Percentiles rank a stretch among this genome's conserved stretches.
These are phyloP conservation scores for Alternaria consortialis DNA, from an alignment of 2,329 filamentous ascomycete species.

Conservation along the genomic window DNA sequence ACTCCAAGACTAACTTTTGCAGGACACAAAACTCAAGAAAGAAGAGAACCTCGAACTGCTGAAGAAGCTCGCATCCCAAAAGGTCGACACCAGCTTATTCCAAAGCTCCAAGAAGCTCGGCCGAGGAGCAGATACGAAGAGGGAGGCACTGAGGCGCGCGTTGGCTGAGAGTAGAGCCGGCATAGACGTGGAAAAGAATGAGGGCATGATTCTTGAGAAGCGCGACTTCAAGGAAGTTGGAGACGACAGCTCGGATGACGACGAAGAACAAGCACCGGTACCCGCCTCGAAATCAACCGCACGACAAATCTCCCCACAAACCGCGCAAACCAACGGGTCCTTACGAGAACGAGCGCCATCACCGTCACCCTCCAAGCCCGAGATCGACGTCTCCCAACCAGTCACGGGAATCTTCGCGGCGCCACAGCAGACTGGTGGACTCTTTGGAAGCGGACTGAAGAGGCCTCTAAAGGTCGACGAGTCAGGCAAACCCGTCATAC, in stretches of 20 bases:
- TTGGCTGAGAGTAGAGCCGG: conserved; percentile 72
- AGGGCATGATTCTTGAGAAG: conserved; percentile 63
- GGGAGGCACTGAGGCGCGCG: conserved; percentile 70
- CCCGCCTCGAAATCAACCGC: not conserved
- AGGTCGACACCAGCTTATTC: conserved; percentile 83
- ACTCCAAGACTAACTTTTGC: conserved; percentile 14
- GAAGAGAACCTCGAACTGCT: conserved; percentile 89
- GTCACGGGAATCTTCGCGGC: not conserved
- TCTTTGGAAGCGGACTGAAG: conserved; percentile 81
- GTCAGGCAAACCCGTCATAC: conserved; percentile 80
- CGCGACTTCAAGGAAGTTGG: conserved; percentile 36
- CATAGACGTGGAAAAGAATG: conserved; percentile 63
- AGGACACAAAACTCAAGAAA: conserved; percentile 91
- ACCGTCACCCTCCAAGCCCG: conserved; percentile 23
- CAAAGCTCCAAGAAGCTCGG: conserved; percentile 81
- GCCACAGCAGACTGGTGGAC: conserved; percentile 18
- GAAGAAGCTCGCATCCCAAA: conserved; percentile 79
- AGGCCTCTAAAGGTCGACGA: conserved; percentile 83
- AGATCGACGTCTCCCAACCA: conserved; percentile 20
- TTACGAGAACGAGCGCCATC: conserved; percentile 29
- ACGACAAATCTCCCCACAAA: conserved; percentile 3
- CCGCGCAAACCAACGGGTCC: conserved; percentile 1
- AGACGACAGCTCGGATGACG: conserved; percentile 43
- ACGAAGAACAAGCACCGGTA: conserved; percentile 10
- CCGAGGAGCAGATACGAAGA: conserved; percentile 71